Evolutionary conservation across 805 yeast genomes (phyloP), one percentile per base, ranked within the genome.

Genomic region (Candida parachauliodes): DNA sequence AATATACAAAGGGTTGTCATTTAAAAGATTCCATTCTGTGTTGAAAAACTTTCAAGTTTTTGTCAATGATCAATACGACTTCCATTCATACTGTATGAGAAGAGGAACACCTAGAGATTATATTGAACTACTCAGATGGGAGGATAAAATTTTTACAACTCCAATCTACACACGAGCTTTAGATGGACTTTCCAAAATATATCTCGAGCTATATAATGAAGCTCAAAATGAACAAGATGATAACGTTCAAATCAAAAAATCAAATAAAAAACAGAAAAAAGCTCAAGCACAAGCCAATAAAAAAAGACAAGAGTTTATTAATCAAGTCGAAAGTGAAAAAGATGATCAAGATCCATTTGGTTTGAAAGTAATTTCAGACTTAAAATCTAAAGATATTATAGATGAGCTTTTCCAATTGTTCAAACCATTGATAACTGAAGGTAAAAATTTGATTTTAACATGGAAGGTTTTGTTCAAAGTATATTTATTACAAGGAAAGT

Each of bases 81-180:
- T 91, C 81, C 98, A 93, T 57, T 81, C 85, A 32, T 93, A 87
- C 58, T 84, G 95, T 55, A 77, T 86, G 72, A 77, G 96, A 61
- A 79, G 83, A 49, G 98, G 97, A 16, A 87, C 97, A 5, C 81
- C 91, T 18, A 75, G 95, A 46, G 81, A 91, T 7, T 93, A 91
- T 55, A 49, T 85, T 20, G 81, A 79, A 14, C 77, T 86, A 76
- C 48, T 89, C 35, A 59, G 68, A 34, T 93, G 98, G 98, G 95
- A 81, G 40, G 94, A 89, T 56, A 56, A 63, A 15, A 57, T 93
- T 32, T 88, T 71, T 55, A 55, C 77, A 7, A 77, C 83, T 23
- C 88, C 94, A 3, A 73, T 83, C 36, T 87, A 77, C 52, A 67
- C 75, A n/a, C 74, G 93, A 38, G 85, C 85, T 1, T 68, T 82